Conservation (phyloP, 148 eudicot species). For the Persicaria tinctoria region DNA sequence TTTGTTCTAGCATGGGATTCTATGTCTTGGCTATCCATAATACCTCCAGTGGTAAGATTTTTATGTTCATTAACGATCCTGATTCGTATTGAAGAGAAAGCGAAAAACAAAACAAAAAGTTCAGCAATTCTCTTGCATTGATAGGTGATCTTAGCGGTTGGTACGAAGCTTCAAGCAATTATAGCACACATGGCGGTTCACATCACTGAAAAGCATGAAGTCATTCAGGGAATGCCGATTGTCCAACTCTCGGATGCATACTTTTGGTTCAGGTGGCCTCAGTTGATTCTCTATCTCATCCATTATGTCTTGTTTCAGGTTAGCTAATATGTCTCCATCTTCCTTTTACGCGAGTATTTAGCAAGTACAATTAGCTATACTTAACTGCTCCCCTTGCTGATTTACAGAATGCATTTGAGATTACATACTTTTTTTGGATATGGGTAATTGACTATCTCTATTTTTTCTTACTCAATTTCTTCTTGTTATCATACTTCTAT, state of each 20-base stretch:
- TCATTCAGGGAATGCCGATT: slow-evolving; percentile 90
- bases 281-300: slow-evolving; percentile 62
- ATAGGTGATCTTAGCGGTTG: slow-evolving; percentile 78
- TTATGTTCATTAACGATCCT: neutral
- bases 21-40: slow-evolving; percentile 62
- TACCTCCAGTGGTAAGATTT: slow-evolving; percentile 65
- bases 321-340: neutral
- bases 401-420: slow-evolving; percentile 71
- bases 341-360: neutral
- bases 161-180: slow-evolving; percentile 87
- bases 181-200: slow-evolving; percentile 79
- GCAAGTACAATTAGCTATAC: slow-evolving; percentile 21
- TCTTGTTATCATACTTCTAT: neutral
- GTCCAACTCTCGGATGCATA: slow-evolving; percentile 80
- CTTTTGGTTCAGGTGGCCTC: slow-evolving; percentile 86
- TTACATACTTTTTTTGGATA: slow-evolving; percentile 86
- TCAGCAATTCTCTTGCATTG: neutral
- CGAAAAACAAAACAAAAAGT: neutral
- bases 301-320: slow-evolving; percentile 90
- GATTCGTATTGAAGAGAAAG: neutral
- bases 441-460: slow-evolving; percentile 40
- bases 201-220: slow-evolving; percentile 75
- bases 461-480: neutral
- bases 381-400: neutral
- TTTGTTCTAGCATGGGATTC: slow-evolving; percentile 59